phyloP scores from a whole-genome alignment of 2,329 filamentous ascomycete genomes.

The Sphaceloma murrayae region DNA sequence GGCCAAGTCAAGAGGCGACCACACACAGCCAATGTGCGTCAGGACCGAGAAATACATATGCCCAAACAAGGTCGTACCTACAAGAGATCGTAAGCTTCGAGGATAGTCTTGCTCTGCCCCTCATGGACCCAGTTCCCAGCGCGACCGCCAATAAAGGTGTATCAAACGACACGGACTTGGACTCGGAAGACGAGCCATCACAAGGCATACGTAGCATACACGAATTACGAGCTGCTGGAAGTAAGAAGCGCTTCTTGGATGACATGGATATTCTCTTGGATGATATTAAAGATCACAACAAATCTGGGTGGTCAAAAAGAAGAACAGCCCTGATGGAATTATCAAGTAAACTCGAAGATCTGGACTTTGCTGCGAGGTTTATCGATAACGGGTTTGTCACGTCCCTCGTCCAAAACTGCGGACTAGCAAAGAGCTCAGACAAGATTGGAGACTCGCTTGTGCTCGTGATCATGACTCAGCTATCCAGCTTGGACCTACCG shows the following conservation, averaged over 20 bases:
- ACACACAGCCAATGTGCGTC: conserved; percentile 18
- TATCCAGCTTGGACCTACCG: conserved; percentile 44
- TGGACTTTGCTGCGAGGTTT: conserved; percentile 59
- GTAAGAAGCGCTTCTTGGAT: conserved; percentile 47
- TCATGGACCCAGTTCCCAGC: conserved; percentile 25
- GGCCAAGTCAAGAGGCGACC: not conserved
- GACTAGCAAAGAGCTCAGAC: conserved; percentile 30
- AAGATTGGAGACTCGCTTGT: conserved; percentile 50
- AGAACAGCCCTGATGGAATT: conserved; percentile 48
- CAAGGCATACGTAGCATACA: conserved; percentile 48
- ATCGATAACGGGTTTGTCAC: conserved; percentile 63
- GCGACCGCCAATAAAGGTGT: conserved; percentile 21
- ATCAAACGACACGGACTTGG: conserved; percentile 33
- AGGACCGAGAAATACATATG: conserved; percentile 48
- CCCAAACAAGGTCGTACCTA: conserved; percentile 50
- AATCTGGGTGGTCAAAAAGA: conserved; percentile 37
- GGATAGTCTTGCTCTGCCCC: conserved; percentile 25
- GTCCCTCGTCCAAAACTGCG: conserved; percentile 54
- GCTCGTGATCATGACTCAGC: conserved; percentile 51
- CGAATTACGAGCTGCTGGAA: conserved; percentile 50
- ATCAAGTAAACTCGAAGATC: conserved; percentile 46
- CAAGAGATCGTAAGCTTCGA: conserved; percentile 40
- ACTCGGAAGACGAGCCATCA: conserved; percentile 36
- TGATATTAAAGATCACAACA: conserved; percentile 44
- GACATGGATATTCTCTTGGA: conserved; percentile 49